Conservation (phyloP, 2,329 filamentous ascomycete genomes). For the Arthroderma sp. region DNA sequence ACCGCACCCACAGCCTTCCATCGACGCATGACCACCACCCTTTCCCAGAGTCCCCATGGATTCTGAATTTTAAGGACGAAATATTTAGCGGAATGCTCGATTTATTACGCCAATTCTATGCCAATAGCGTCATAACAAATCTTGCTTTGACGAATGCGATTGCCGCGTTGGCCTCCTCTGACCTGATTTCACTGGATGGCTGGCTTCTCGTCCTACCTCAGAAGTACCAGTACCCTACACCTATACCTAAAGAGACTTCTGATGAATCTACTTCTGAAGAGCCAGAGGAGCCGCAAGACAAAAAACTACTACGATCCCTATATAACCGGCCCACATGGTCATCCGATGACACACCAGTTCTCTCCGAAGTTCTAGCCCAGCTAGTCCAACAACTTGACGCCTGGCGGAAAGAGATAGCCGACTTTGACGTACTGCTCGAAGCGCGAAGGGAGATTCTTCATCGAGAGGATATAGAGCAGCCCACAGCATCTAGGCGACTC, state of each 20-base stretch:
- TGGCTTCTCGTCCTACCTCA: conserved; percentile 69
- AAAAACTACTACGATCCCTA: conserved; percentile 19
- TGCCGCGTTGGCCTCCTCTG: conserved; percentile 69
- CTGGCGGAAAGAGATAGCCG: conserved; percentile 52
- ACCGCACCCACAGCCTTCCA: conserved; percentile 39
- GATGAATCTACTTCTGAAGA: conserved; percentile 25
- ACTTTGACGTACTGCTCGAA: conserved; percentile 59
- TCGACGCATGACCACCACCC: conserved; percentile 21
- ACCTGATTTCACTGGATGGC: conserved; percentile 72
- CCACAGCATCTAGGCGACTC: too few species aligned
- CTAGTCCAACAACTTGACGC: conserved; percentile 49
- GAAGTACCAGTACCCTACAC: conserved; percentile 40
- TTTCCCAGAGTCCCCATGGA: conserved; percentile 43
- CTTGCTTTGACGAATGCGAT: conserved; percentile 73
- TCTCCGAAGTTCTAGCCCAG: conserved; percentile 45
- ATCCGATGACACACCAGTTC: conserved; percentile 32
- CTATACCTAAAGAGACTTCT: conserved; percentile 11
- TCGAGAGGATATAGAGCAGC: conserved; percentile 14
- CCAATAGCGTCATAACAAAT: conserved; percentile 85
- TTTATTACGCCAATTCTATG: conserved; percentile 66
- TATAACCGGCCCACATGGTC: conserved; percentile 34
- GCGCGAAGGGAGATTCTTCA: conserved; percentile 37
- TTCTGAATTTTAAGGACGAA: conserved; percentile 51
- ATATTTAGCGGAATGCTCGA: conserved; percentile 39
- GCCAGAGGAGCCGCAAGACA: background rate